These are phyloP conservation scores for Sextonia rubra DNA, from an alignment of 164 flowering plant species.

Conservation along the genomic window DNA sequence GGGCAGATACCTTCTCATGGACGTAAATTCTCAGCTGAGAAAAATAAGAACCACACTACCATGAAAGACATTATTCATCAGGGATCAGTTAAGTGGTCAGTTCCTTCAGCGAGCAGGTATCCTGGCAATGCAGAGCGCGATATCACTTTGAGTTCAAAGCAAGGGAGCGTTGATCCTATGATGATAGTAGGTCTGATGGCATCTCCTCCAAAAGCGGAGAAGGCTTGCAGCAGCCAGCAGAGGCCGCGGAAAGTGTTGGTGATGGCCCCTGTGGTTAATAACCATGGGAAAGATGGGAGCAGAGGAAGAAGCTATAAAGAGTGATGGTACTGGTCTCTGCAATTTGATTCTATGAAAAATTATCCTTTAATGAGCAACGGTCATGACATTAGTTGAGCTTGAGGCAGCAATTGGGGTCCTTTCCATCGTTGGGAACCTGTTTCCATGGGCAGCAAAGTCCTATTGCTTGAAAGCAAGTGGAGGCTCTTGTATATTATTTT, in stretches of 20 bases:
- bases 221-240: not conserved
- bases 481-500: not conserved
- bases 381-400: not conserved
- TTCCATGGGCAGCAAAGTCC: not conserved
- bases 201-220: constrained; percentile 26
- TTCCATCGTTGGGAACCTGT: not conserved
- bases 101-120: constrained; percentile 51
- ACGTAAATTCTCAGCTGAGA: constrained; percentile 26
- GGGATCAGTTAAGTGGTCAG: constrained; percentile 38
- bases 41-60: not conserved
- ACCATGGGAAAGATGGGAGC: not conserved
- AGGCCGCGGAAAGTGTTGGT: not conserved
- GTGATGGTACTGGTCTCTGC: not conserved
- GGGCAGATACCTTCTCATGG: constrained; percentile 42
- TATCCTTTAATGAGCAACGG: not conserved
- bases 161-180: constrained; percentile 17
- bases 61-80: constrained; percentile 4
- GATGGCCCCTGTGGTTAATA: not conserved
- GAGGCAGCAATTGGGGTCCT: not conserved
- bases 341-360: not conserved
- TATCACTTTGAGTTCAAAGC: constrained; percentile 25
- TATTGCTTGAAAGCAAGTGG: not conserved
- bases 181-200: constrained; percentile 37
- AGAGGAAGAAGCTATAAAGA: not conserved
- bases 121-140: constrained; percentile 40